Base-by-base conservation (phyloP, 306 rosid genomes). In the Pterocarpus santalinus region DNA sequence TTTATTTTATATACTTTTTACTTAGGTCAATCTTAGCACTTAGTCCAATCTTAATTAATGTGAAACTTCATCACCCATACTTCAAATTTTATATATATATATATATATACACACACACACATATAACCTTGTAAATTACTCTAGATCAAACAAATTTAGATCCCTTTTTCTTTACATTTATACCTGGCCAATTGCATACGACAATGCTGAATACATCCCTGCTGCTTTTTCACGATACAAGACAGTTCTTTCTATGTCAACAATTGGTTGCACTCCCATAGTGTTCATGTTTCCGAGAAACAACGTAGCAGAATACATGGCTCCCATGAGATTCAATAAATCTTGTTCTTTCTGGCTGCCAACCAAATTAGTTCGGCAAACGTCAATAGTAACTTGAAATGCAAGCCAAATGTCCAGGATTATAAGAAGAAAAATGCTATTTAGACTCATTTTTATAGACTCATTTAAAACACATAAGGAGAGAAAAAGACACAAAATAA, bases 181-280 rank as follows among this genome's bases (percentile, higher is more conserved):
- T 81, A 85, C 88, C 88, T 81, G 88, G 39, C 71, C 69, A 73
- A 85, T 5, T 73, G 88, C 88, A 78, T 67, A 85, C 32, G 86
- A 52, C 74, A 78, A 36, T 41, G 81, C 61, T 60, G 94, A 93
- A 71, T 84, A 84, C 82, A 80, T 75, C 52, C 85, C 77, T 7
- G 88, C 88, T 2, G 88, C 88, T 76, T 57, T 87, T 91, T 93
- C 97, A n/a, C 94, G 90, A 62, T 93, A 91, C 78, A 93, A 87
- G 62, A 93, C 94, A 14, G 87, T 93, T 82, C 93, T 87, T 71
- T 87, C 97, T 17, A 87, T 74, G 2, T 82, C 30, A 49, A 93
- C 85, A 43, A 91, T 87, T 3, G 96, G 81, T 46, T 88, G 94
- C 65, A 90, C 94, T 4, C 90, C 81, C 30, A 8, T 5, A 64